phyloP scores from a whole-genome alignment of 2,329 filamentous ascomycete species.

The Xylaria multiplex region DNA sequence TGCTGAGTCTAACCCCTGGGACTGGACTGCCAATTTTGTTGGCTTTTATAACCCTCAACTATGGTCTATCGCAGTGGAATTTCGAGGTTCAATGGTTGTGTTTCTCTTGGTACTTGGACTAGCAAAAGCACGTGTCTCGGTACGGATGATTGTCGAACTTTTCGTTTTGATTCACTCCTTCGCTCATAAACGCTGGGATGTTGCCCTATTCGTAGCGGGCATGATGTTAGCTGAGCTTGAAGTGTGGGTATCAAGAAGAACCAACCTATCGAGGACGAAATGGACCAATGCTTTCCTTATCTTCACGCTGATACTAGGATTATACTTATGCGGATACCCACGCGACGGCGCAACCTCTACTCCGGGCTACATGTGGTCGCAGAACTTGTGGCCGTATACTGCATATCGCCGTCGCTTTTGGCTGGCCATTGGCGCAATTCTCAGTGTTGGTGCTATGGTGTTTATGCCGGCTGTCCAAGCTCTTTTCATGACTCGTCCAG shows the following conservation, averaged over 20 bases:
- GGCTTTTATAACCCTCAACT: constrained; percentile 50
- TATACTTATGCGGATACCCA: constrained; percentile 46
- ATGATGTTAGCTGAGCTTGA: constrained; percentile 46
- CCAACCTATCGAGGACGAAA: constrained; percentile 35
- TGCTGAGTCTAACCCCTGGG: constrained; percentile 47
- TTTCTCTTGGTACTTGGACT: constrained; percentile 48
- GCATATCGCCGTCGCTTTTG: constrained; percentile 48
- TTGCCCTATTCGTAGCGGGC: constrained; percentile 47
- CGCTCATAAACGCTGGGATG: constrained; percentile 46
- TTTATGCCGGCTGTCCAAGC: constrained; percentile 13
- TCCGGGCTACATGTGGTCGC: constrained; percentile 45
- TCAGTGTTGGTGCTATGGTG: constrained; percentile 46
- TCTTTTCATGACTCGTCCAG: constrained; percentile 47
- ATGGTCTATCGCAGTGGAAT: constrained; percentile 51
- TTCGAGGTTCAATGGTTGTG: constrained; percentile 50
- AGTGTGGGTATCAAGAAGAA: constrained; percentile 42
- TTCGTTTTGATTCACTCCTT: constrained; percentile 44
- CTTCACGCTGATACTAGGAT: constrained; percentile 39
- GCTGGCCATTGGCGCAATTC: constrained; percentile 49
- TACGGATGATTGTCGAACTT: constrained; percentile 44
- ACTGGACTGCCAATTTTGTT: constrained; percentile 44
- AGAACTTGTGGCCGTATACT: constrained; percentile 46
- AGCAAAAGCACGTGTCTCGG: constrained; percentile 42
- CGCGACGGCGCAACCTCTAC: constrained; percentile 45
- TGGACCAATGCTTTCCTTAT: constrained; percentile 40